A percentile compares a stretch with the other conserved stretches of the same genome.
Evolutionary conservation across 2,329 filamentous ascomycete species (phyloP).

Genomic region (Zarea fungicola): DNA sequence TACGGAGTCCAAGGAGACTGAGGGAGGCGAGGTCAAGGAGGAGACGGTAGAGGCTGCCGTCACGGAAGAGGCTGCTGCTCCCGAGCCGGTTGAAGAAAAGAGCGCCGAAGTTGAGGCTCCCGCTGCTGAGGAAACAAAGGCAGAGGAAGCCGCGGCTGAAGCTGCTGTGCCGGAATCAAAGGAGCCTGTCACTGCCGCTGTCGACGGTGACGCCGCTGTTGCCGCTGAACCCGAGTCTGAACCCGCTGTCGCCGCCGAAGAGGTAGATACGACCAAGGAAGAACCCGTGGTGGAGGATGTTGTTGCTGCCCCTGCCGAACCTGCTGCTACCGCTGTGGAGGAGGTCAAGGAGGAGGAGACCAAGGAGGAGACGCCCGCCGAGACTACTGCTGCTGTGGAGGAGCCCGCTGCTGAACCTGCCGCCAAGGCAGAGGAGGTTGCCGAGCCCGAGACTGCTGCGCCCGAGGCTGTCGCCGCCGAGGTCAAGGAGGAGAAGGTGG

Average conservation of each 20-base stretch:
- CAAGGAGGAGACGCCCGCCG: slow-evolving; percentile 1
- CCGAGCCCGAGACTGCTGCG: slow-evolving; percentile 1
- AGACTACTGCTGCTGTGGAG: slow-evolving; percentile 1
- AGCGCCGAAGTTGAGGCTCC: slow-evolving; percentile 5
- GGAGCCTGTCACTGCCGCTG: no score
- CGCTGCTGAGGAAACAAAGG: not conserved
- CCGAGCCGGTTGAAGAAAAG: slow-evolving; percentile 1
- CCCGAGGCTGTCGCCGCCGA: not conserved
- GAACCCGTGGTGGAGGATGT: not conserved
- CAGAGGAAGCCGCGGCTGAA: slow-evolving; percentile 3
- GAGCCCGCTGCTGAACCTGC: slow-evolving; percentile 1
- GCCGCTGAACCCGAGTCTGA: slow-evolving; percentile 8
- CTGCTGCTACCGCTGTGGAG: not conserved
- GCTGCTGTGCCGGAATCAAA: no score
- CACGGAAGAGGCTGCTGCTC: not conserved
- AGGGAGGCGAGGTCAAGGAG: not conserved
- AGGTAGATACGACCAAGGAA: not conserved
- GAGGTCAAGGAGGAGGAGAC: not conserved
- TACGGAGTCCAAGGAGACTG: slow-evolving; percentile 3
- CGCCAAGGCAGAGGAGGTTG: slow-evolving; percentile 6
- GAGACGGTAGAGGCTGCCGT: not conserved
- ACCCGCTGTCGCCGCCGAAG: not conserved
- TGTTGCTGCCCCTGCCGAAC: slow-evolving; percentile 4
- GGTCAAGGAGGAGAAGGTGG: no score
- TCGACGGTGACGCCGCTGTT: slow-evolving; percentile 2